A percentile compares a stretch with the other conserved stretches of the same genome.
phyloP scores from a whole-genome alignment of 129 eudicot species.

The Apium graveolens region DNA sequence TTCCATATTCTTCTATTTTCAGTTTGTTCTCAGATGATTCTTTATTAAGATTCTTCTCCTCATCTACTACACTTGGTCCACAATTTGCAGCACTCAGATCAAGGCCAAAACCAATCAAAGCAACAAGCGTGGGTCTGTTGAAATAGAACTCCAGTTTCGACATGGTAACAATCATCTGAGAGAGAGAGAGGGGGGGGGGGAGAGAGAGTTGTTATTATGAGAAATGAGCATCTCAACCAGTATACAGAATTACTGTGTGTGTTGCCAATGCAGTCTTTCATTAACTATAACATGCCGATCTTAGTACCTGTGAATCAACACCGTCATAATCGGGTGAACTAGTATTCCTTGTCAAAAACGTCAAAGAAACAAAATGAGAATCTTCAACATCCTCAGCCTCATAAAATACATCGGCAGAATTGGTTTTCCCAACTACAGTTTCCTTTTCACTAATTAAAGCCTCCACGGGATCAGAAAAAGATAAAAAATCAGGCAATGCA shows the following conservation, averaged over 20 bases:
- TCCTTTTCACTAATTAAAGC: slow-evolving; percentile 41
- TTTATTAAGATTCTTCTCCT: slow-evolving; percentile 25
- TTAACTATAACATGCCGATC: background rate
- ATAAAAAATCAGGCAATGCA: slow-evolving; percentile 72
- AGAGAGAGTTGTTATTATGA: background rate
- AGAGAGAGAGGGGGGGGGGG: background rate
- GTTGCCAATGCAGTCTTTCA: slow-evolving; percentile 1
- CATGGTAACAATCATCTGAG: slow-evolving; percentile 88
- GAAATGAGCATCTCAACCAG: slow-evolving; percentile 2
- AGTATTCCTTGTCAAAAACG: slow-evolving; percentile 55
- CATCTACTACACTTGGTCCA: slow-evolving; percentile 20
- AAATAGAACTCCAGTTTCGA: slow-evolving; percentile 80
- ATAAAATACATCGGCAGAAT: slow-evolving; percentile 54
- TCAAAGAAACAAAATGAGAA: slow-evolving; percentile 72
- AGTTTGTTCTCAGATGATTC: slow-evolving; percentile 36
- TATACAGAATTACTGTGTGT: background rate
- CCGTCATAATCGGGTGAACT: slow-evolving; percentile 86
- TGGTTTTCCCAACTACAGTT: slow-evolving; percentile 23
- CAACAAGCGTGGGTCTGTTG: slow-evolving; percentile 89
- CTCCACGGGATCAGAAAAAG: slow-evolving; percentile 49
- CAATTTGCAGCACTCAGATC: slow-evolving; percentile 56
- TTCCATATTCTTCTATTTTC: slow-evolving; percentile 45
- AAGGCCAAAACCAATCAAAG: slow-evolving; percentile 73
- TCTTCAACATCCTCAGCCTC: slow-evolving; percentile 74
- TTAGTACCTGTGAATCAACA: slow-evolving; percentile 77